Conservation (phyloP, 768 basidiomycete species). For the Pleurotus pulmonarius region DNA sequence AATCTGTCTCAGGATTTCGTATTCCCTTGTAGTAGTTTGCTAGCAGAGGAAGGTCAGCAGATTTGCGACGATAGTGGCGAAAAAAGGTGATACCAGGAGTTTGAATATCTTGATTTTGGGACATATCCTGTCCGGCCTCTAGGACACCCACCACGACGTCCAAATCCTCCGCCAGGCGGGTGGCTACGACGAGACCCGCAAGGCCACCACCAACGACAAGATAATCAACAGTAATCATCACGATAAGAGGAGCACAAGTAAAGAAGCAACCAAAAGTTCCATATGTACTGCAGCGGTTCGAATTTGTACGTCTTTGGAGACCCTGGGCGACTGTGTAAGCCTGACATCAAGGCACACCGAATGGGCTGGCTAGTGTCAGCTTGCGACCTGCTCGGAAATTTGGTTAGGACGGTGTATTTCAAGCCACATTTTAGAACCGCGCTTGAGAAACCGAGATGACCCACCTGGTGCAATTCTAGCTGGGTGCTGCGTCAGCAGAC, state of each 20-base stretch:
- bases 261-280: background rate
- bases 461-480: background rate
- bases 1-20: conserved; percentile 7
- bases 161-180: conserved; percentile 2
- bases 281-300: background rate
- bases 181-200: conserved; percentile 19
- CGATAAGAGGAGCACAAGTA: background rate
- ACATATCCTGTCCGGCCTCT: conserved; percentile 5
- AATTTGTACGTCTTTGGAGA: background rate
- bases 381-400: conserved; percentile 7
- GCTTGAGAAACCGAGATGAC: conserved; percentile 1
- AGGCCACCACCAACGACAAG: conserved; percentile 12
- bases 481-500: background rate
- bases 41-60: background rate
- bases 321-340: background rate
- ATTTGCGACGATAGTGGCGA: background rate
- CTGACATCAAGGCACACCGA: background rate
- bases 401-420: background rate
- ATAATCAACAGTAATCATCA: conserved; percentile 2
- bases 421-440: background rate
- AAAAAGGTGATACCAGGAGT: background rate
- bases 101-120: background rate
- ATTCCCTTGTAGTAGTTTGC: background rate
- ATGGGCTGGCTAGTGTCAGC: background rate
- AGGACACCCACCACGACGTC: conserved; percentile 2